Percentiles rank a stretch among this genome's conserved stretches.
These are phyloP conservation scores for Passiflora organensis DNA, from an alignment of 345 rosid genomes.

Conservation along the genomic window DNA sequence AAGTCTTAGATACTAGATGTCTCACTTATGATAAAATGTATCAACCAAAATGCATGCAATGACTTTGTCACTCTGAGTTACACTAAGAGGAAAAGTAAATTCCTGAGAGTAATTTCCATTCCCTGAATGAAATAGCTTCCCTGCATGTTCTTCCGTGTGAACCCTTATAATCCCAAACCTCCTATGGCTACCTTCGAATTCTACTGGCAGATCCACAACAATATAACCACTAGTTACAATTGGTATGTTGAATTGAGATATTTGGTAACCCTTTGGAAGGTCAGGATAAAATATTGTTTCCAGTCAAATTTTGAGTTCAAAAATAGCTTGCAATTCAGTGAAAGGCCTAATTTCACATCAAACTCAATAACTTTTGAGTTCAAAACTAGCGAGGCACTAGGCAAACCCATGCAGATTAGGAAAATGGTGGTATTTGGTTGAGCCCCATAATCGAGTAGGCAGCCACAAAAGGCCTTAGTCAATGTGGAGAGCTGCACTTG, in stretches of 20 bases:
- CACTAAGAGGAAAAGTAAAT: slow-evolving; percentile 44
- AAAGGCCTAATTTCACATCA: slow-evolving; percentile 79
- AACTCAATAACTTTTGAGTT: slow-evolving; percentile 79
- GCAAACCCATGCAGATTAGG: slow-evolving; percentile 94
- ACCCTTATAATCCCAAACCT: slow-evolving; percentile 87
- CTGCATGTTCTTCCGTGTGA: slow-evolving; percentile 99
- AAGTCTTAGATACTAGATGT: slow-evolving; percentile 1
- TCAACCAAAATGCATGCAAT: not conserved
- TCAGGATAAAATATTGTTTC: slow-evolving; percentile 95
- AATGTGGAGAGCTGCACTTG: slow-evolving; percentile 85
- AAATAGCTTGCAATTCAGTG: slow-evolving; percentile 76
- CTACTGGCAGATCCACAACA: slow-evolving; percentile 82
- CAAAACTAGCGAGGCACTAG: slow-evolving; percentile 86
- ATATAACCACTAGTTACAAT: slow-evolving; percentile 67
- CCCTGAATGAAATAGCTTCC: slow-evolving; percentile 77
- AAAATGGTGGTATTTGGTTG: slow-evolving; percentile 68
- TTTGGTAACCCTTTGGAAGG: slow-evolving; percentile 95
- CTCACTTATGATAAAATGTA: slow-evolving; percentile 1
- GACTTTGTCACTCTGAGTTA: slow-evolving; percentile 2
- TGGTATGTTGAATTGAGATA: slow-evolving; percentile 93
- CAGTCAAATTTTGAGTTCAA: slow-evolving; percentile 84
- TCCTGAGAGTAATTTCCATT: slow-evolving; percentile 75
- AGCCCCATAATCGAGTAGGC: slow-evolving; percentile 78
- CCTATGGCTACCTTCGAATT: slow-evolving; percentile 87
- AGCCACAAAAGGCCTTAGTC: slow-evolving; percentile 84